phyloP scores from a whole-genome alignment of 2,329 filamentous ascomycete genomes.

The Ophiosphaerella korrae region DNA sequence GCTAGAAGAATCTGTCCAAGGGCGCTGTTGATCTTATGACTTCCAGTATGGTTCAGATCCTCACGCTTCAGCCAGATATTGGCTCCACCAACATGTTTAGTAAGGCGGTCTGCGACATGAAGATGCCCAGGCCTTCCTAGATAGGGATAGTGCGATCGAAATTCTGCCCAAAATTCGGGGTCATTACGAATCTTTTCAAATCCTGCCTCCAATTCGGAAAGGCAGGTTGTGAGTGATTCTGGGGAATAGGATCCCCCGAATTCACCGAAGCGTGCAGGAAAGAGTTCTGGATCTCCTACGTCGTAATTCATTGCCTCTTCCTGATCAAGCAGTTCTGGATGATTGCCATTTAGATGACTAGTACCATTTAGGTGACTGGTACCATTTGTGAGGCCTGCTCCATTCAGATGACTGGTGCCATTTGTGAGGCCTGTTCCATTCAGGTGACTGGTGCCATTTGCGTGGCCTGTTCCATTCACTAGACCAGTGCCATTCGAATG shows the following conservation, averaged over 20 bases:
- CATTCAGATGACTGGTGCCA: too few relatives aligned
- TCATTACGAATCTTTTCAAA: constrained; percentile 89
- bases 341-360: constrained; percentile 60
- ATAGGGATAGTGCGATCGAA: constrained; percentile 92
- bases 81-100: constrained; percentile 85
- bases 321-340: constrained; percentile 80
- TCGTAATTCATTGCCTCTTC: constrained; percentile 46
- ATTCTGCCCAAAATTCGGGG: constrained; percentile 95
- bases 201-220: constrained; percentile 85
- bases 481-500: too few relatives aligned
- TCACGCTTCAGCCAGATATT: constrained; percentile 98
- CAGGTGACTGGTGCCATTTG: too few relatives aligned
- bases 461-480: too few relatives aligned
- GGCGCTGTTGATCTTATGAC: constrained; percentile 99
- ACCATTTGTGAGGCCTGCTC: too few relatives aligned
- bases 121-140: constrained; percentile 94
- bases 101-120: constrained; percentile 86
- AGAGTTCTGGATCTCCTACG: constrained; percentile 60
- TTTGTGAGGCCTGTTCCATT: too few relatives aligned
- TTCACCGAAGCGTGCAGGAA: constrained; percentile 81
- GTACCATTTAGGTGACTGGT: too few relatives aligned
- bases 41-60: constrained; percentile 96
- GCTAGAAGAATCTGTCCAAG: constrained; percentile 91
- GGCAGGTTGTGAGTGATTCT: constrained; percentile 95
- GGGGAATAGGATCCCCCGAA: constrained; percentile 98